Evolutionary conservation across 768 basidiomycete genomes (phyloP), one percentile per base, ranked within the genome.

Genomic region (Psilocybe azurescens): DNA sequence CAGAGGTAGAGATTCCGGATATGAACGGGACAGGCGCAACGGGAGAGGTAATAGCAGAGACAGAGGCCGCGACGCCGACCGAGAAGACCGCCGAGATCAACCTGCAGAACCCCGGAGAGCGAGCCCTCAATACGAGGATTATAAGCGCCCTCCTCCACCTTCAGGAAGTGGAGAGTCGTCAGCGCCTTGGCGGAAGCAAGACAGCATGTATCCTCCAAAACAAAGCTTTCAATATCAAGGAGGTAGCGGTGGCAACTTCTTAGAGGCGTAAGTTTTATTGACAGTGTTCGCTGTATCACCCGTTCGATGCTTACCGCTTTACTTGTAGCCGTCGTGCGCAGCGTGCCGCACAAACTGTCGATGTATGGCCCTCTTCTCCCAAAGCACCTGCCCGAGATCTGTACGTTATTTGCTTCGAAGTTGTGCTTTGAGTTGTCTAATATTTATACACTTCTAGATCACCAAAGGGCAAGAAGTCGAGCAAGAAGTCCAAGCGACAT

Each of bases 311-410:
- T 63, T 8, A 33, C 14, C 14, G 8, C 46, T 9, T 4, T 56
- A 32, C 48, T 60, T 55, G 0, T 62, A 95, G 93, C 67, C 93
- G 94, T 36, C 81, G 91, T 58, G 70, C 79, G 51, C 88, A 94
- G 71, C 81, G 94, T 52, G 86, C 86, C 66, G 78, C 67, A 4
- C 83, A 76, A 8, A 80, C 79, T 5, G 72, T 87, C 1, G 82
- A 83, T 66, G 80, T 93, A n/a, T 95, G 94, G 94, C 94, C 94
- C 1, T 74, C 86, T 3, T 95, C 94, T 2, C 94, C 94, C 0
- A 89, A 89, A 65, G 84, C 81, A 9, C 86, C 87, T 58, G 76
- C 83, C 39, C 85, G 91, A 39, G 73, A 75, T 50, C 64, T 85
- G 86, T 91, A 75, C 32, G 88, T 51, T 14, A 38, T n/a, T 41